Base-by-base conservation (phyloP, 1,284 basidiomycete genomes). In the Puccinia novopanici region DNA sequence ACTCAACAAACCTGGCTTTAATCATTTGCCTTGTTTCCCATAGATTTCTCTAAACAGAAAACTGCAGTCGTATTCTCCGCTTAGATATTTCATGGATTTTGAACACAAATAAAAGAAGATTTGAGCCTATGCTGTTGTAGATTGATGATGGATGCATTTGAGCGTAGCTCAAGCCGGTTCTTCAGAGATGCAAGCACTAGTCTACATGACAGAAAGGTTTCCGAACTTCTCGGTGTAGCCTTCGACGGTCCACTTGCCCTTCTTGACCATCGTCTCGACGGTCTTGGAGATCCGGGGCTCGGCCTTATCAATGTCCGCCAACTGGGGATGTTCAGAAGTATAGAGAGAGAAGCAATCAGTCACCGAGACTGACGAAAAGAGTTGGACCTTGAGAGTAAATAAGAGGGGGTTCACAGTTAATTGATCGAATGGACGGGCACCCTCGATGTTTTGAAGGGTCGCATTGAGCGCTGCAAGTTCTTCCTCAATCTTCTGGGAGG, bases 381-480 rank as follows among this genome's bases (percentile, higher is more conserved):
- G 4, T 8, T 65, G 19, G 34, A 59, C 30, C 57, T 30, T 27
- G 55, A 4, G 42, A 65, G 40, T 5, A 37, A 61, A 13, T 6
- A n/a, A 19, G 22, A 42, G 42, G 34, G 34, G 37, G 3, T 90
- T 83, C 83, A 95, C 93, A 74, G 94, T 96, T 83, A 99, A 90
- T 86, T 99, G 93, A 86, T 98, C 95, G 88, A 99, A 98, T 34
- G 96, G 93, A 87, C 97, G 92, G 70, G 96, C 95, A 78, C 96
- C 91, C 89, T 98, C 92, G 83, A 99, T 99, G 90, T 99, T 98
- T 84, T 92, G 91, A 82, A 99, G 91, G 54, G 97, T 99, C 63
- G 90, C 91, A 88, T 95, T 92, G 84, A 99, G 92, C 86, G 94
- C 92, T 87, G 92, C 91, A 84, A 99, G 89, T 88, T 99, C 97